These are phyloP conservation scores for Asterophora lycoperdoides DNA, from an alignment of 768 basidiomycete genomes.

Conservation along the genomic window DNA sequence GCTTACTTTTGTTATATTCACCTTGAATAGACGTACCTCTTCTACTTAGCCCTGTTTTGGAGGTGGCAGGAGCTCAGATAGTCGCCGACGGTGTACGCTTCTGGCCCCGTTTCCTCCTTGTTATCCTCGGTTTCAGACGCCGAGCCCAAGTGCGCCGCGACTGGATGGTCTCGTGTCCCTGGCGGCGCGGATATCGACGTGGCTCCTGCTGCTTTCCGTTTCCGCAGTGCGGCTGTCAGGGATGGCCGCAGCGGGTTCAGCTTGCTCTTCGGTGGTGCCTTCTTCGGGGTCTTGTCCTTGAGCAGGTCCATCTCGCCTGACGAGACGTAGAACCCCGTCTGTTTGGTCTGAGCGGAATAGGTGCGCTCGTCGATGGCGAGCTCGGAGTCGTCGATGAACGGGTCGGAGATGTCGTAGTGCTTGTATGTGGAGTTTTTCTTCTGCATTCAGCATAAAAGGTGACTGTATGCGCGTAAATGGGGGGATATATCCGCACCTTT, in stretches of 20 bases:
- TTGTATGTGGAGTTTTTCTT: constrained; percentile 55
- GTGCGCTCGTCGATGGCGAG: constrained; percentile 86
- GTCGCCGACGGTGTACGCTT: constrained; percentile 18
- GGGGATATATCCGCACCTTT: constrained; percentile 17
- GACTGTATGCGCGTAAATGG: background rate
- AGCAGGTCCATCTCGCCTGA: constrained; percentile 83
- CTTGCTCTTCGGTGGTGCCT: constrained; percentile 63
- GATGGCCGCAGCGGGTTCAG: constrained; percentile 15
- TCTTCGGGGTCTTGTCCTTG: constrained; percentile 75
- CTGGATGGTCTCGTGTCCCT: background rate
- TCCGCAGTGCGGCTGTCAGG: background rate
- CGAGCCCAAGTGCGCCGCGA: background rate
- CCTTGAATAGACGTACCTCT: too few relatives aligned
- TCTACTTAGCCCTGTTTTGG: too few relatives aligned
- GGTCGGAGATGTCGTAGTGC: constrained; percentile 89
- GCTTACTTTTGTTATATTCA: too few relatives aligned
- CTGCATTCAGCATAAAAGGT: constrained; percentile 22
- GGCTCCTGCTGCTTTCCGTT: constrained; percentile 1
- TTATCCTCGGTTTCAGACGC: too few relatives aligned
- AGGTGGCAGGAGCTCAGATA: too few relatives aligned
- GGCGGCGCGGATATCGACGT: too few relatives aligned
- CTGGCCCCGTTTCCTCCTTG: background rate
- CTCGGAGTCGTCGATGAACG: constrained; percentile 98
- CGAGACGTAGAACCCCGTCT: constrained; percentile 90
- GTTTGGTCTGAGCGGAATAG: constrained; percentile 86